phyloP scores from a whole-genome alignment of 768 basidiomycete species.

The Termitomyces eurrhizus region DNA sequence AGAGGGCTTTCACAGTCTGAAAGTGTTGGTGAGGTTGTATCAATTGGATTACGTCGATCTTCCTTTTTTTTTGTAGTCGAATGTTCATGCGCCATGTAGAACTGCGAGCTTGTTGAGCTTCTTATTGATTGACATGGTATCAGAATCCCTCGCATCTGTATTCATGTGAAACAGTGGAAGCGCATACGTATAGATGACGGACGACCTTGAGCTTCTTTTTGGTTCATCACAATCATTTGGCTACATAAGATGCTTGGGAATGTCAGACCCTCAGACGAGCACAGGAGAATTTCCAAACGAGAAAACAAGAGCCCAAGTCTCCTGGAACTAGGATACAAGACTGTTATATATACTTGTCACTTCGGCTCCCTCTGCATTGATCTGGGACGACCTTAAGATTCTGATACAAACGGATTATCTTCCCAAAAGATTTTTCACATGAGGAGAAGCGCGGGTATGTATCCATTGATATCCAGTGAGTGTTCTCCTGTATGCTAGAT shows the following conservation, averaged over 20 bases:
- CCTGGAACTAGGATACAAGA: no score
- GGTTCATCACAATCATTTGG: neutral
- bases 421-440: neutral
- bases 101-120: neutral
- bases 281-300: no score
- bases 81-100: neutral
- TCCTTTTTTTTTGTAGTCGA: neutral
- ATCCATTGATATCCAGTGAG: no score
- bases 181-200: neutral
- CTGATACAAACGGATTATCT: neutral
- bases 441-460: neutral
- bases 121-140: neutral
- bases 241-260: no score
- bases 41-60: neutral
- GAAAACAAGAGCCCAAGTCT: no score
- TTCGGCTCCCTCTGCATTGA: neutral
- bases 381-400: neutral
- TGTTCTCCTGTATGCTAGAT: neutral
- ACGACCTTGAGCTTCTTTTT: neutral
- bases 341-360: neutral
- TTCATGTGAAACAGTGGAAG: neutral
- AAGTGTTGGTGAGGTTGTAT: neutral
- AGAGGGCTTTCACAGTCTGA: conserved; percentile 3
- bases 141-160: neutral
- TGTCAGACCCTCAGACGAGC: neutral